Base-by-base conservation (phyloP, 768 basidiomycete genomes). In the Amanita pseudoporphyria region DNA sequence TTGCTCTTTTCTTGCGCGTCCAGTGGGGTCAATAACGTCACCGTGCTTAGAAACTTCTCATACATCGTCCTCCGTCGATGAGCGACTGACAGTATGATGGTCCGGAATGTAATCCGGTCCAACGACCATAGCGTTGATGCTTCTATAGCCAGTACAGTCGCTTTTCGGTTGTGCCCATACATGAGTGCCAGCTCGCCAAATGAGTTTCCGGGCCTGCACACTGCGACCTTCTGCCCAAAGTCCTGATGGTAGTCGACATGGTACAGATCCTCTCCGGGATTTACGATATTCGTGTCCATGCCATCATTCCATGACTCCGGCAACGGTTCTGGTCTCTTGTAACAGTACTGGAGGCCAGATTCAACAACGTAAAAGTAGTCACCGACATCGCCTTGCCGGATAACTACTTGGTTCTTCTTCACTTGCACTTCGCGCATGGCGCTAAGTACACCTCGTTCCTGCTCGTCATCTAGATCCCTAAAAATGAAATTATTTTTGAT, bases 291-390 rank as follows among this genome's bases (percentile, higher is more conserved):
- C 14, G 71, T 64, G 35, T 68, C 62, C 30, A 64, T 66, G 31
- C 66, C 63, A 21, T 73, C 73, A 7, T 71, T 69, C 76, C 80
- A 82, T 28, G 74, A 67, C 0, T 78, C 76, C 1, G 83, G 80
- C 14, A 82, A 66, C 5, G 80, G 79, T 41, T 83, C 84, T 3
- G 78, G 74, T 47, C 76, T 79, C 56, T 85, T 82, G 64, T 82
- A 97, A 63, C 91, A 87, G 57, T 93, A 76, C 53, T 98, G 72
- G 51, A 81, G 68, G 2, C 96, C 96, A 38, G 77, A 75, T 67
- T 98, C 96, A 55, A 98, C 92, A 47, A 97, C 89, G 66, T 99
- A 99, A 65, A 97, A 98, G 67, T 83, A 93, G 59, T 97, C 94
- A 47, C 96, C 96, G 16, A 90, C 87, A 57, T 96, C 94, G 41